Evolutionary conservation across 176 grass and related monocot species (phyloP), one percentile per base, ranked within the genome.

Genomic region (Stipa capillata): DNA sequence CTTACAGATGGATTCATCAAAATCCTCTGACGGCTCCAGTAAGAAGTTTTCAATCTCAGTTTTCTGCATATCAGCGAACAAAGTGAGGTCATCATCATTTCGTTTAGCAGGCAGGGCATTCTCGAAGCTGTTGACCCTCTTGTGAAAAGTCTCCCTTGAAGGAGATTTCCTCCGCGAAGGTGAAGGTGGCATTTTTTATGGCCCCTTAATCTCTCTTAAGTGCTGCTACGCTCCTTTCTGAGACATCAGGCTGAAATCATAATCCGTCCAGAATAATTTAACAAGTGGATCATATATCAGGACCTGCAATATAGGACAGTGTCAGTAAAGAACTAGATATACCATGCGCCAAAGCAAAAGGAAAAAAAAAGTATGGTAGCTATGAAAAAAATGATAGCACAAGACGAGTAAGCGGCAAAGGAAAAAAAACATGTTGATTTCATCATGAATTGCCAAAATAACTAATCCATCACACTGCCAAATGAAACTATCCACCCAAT

Each of bases 1-100:
- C 70, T 84, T 98, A 98, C 95, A 88, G 5, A 92, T 87, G 40
- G 92, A 98, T 25, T 94, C 90, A 28, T 94, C 88, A 61, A 98
- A 92, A 89, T 98, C 87, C 12, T 91, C 87, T 8, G 83, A 92
- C 2, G 92, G 73, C 43, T 90, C 89, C 23, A 98, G 90, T 78
- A 98, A 88, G 85, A 98, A 98, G 61, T 84, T 92, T 3, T 94
- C 90, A 35, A 79, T 94, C 68, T 98, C 95, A 66, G 62, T 83
- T 77, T 91, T 92, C 57, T 93, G 90, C 85, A 98, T 92, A 79
- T 92, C 78, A 33, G 85, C 61, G 60, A 98, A 94, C 53, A 98
- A 81, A 21, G 78, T 44, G 24, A 98, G 89, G 39, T 98, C 95
- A 32, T 98, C 95, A 51, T 98, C 90, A 77, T 90, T 92, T 29